These are phyloP conservation scores for Hypholoma sublateritium DNA, from an alignment of 768 basidiomycete genomes.

Conservation along the genomic window DNA sequence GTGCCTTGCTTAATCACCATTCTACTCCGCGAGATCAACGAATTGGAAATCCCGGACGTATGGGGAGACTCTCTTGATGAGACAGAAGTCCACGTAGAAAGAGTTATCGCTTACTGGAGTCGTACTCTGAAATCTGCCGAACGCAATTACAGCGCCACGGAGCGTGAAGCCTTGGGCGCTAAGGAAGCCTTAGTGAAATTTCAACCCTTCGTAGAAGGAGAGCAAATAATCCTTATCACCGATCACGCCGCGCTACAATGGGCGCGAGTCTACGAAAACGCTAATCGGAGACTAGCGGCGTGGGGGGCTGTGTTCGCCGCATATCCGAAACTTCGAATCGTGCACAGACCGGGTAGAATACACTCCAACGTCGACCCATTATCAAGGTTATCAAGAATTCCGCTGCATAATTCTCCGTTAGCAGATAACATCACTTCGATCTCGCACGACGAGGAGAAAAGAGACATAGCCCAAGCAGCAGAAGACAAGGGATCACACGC, in stretches of 20 bases:
- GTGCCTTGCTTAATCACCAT: background rate
- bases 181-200: slow-evolving; percentile 10
- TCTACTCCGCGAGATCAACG: background rate
- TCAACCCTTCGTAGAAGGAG: slow-evolving; percentile 11
- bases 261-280: slow-evolving; percentile 5
- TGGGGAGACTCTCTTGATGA: slow-evolving; percentile 6
- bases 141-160: slow-evolving; percentile 9
- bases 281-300: slow-evolving; percentile 5
- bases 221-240: slow-evolving; percentile 4
- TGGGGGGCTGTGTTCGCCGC: slow-evolving; percentile 12
- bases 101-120: slow-evolving; percentile 12
- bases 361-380: slow-evolving; percentile 11
- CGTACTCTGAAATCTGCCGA: slow-evolving; percentile 7
- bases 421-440: background rate
- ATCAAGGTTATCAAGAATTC: background rate
- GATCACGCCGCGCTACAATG: slow-evolving; percentile 11
- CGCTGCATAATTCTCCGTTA: background rate
- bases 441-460: background rate
- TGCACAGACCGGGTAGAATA: slow-evolving; percentile 2
- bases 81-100: slow-evolving; percentile 3
- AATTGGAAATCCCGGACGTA: background rate
- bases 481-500: background rate
- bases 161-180: slow-evolving; percentile 9
- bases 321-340: slow-evolving; percentile 3
- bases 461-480: background rate